These are phyloP conservation scores for Cercospora sojina DNA, from an alignment of 2,329 filamentous ascomycete species.

Conservation along the genomic window DNA sequence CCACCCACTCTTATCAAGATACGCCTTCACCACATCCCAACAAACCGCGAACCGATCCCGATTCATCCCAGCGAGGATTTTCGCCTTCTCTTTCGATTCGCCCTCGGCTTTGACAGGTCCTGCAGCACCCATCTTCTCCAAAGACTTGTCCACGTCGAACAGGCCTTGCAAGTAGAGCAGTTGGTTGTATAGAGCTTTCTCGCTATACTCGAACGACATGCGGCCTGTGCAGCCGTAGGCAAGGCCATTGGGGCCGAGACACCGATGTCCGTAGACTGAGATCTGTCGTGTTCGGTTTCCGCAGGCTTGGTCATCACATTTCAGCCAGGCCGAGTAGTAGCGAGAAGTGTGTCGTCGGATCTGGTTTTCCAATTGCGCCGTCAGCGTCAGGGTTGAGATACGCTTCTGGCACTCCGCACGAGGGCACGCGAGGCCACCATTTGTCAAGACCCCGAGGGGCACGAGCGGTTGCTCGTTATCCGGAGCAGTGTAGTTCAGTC, in stretches of 20 bases:
- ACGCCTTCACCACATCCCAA: constrained; percentile 68
- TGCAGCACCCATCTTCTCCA: constrained; percentile 42
- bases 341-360: constrained; percentile 73
- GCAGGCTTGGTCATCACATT: constrained; percentile 87
- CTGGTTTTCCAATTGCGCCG: constrained; percentile 83
- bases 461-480: constrained; percentile 30
- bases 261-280: constrained; percentile 86
- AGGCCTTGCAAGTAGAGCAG: constrained; percentile 80
- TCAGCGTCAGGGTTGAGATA: constrained; percentile 69
- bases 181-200: constrained; percentile 94
- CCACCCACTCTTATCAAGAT: constrained; percentile 41
- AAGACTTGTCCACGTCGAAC: constrained; percentile 86
- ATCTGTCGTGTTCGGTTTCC: constrained; percentile 85
- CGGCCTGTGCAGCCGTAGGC: constrained; percentile 79
- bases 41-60: constrained; percentile 72
- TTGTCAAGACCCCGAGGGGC: constrained; percentile 61
- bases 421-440: constrained; percentile 73
- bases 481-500: constrained; percentile 54
- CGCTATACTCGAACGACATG: constrained; percentile 84
- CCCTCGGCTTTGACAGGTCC: constrained; percentile 46
- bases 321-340: constrained; percentile 91
- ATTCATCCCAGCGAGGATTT: constrained; percentile 78
- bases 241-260: constrained; percentile 81
- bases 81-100: constrained; percentile 59
- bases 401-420: constrained; percentile 60